Conservation (phyloP, 139 green algal species). For the Picocystis salinarum region DNA sequence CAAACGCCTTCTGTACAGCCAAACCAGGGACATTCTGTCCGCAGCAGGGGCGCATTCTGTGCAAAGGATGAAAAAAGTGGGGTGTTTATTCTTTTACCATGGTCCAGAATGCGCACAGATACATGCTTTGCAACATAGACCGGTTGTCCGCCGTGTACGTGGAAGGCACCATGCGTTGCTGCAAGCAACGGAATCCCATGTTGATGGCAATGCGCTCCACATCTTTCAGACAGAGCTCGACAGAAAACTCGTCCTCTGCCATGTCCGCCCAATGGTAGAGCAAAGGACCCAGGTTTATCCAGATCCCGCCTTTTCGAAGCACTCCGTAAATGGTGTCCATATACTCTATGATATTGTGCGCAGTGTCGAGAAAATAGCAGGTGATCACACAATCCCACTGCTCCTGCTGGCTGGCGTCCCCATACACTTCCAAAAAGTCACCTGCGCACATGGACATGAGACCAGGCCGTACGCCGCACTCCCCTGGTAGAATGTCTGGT, state of each 20-base stretch:
- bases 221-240: constrained; percentile 56
- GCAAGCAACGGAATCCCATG: constrained; percentile 26
- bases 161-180: constrained; percentile 18
- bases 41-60: no score
- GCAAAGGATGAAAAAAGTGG: no score
- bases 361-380: constrained; percentile 98
- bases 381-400: constrained; percentile 75
- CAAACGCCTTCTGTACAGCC: no score
- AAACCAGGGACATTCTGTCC: no score
- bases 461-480: constrained; percentile 6
- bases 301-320: constrained; percentile 44
- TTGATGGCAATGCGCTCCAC: constrained; percentile 27
- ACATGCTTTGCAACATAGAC: constrained; percentile 11
- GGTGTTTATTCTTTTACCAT: constrained; percentile 14
- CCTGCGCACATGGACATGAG: constrained; percentile 82
- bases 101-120: constrained; percentile 23
- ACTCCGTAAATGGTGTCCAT: constrained; percentile 46
- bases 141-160: constrained; percentile 20
- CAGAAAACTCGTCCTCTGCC: constrained; percentile 24
- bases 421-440: constrained; percentile 90
- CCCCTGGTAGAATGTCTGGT: constrained; percentile 7
- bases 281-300: constrained; percentile 86
- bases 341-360: constrained; percentile 93
- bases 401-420: constrained; percentile 11
- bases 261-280: constrained; percentile 85